Evolutionary conservation across 1,284 basidiomycete genomes (phyloP).

Genomic region (Cryptococcus neoformans): DNA sequence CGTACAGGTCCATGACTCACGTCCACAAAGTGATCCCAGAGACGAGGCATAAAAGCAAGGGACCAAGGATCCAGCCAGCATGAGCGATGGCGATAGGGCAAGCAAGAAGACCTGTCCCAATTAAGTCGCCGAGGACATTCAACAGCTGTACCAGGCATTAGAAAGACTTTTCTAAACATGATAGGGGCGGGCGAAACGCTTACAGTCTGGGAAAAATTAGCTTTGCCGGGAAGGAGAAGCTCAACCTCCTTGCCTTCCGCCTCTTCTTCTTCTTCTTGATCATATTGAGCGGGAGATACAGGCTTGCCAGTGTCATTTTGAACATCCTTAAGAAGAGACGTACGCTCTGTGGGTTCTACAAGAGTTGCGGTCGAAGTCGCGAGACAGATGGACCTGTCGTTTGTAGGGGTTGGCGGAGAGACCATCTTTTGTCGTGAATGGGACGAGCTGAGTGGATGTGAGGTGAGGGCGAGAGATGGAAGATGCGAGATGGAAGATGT

Average conservation of each 20-base stretch:
- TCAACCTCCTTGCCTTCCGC: slow-evolving; percentile 30
- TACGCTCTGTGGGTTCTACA: slow-evolving; percentile 7
- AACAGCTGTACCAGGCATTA: slow-evolving; percentile 58
- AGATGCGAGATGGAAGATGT: too few species aligned
- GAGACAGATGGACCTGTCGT: neutral
- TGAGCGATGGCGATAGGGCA: slow-evolving; percentile 82
- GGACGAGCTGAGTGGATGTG: too few species aligned
- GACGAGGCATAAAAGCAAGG: slow-evolving; percentile 66
- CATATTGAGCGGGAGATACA: neutral
- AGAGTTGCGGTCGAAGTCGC: slow-evolving; percentile 11
- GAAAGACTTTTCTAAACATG: neutral
- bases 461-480: too few species aligned
- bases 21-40: slow-evolving; percentile 79
- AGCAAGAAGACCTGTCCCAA: slow-evolving; percentile 85
- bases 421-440: too few species aligned
- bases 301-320: neutral
- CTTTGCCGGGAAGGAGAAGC: slow-evolving; percentile 56
- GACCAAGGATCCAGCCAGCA: slow-evolving; percentile 78
- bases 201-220: slow-evolving; percentile 74
- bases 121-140: slow-evolving; percentile 76
- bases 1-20: slow-evolving; percentile 53
- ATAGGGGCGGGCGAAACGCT: slow-evolving; percentile 24
- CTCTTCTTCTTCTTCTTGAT: slow-evolving; percentile 6
- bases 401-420: neutral
- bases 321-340: neutral